Base-by-base conservation (phyloP, 1,284 basidiomycete species). In the Apiotrichum gamsii region DNA sequence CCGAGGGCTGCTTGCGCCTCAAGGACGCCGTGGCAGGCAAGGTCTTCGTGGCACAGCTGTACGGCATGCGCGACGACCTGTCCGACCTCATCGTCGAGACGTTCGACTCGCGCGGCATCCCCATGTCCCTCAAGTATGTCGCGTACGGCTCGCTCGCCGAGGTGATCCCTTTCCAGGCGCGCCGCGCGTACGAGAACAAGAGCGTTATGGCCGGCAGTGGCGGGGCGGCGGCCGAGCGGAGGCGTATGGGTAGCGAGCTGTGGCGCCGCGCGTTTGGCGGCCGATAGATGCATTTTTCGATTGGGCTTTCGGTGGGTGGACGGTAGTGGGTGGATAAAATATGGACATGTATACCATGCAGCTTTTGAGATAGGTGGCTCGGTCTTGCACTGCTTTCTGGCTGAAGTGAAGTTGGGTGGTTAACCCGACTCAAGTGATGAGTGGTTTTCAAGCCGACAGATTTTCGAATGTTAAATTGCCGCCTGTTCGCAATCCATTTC, bases 21-120 rank as follows among this genome's bases (percentile, higher is more conserved):
- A 62, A 70, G 19, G 75, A 78, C n/a, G 76, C 75, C n/a, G 79
- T 82, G 2, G 74, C 78, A 9, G 83, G 85, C 57, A 74, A 85
- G 48, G 71, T 91, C 24, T 76, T 81, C 29, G 76, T 94, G 53
- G 89, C 81, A 3, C 90, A 94, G 71, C 72, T 95, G 18, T 90
- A 84, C 60, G 90, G 89, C 5, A 90, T 90, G 87, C 80, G 80
- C 44, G 88, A 90, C 61, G 80, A 82, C 39, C 72, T 94, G 47
- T 87, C 87, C 4, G 76, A 85, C 54, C 77, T 80, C 52, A 74
- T 91, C 21, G 80, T 81, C 4, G 69, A 73, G 4, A 77, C 75
- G 36, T 82, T 81, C 20, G 74, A 72, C 35, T 76, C 80, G 4
- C 64, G 70, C n/a, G 58, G 57, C 5, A 73, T 78, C 13, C 88